Conservation (phyloP, 768 basidiomycete genomes). For the Amanita polypyramis region DNA sequence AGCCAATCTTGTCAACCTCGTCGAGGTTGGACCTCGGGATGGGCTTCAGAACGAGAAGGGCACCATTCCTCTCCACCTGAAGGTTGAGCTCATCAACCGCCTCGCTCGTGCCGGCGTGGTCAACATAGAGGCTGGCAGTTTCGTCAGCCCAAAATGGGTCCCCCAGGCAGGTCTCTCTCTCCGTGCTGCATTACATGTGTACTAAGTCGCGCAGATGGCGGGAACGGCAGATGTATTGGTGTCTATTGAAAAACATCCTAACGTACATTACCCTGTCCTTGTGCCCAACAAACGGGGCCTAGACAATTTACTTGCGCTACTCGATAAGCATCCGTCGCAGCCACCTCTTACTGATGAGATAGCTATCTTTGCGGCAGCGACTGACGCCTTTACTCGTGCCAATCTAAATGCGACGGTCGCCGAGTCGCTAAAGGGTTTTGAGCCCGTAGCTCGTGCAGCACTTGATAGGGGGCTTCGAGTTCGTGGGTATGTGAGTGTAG, state of each 20-base stretch:
- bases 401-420: slow-evolving; percentile 73
- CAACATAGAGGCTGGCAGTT: slow-evolving; percentile 78
- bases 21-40: slow-evolving; percentile 88
- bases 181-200: background rate
- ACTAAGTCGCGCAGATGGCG: slow-evolving; percentile 53
- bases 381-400: slow-evolving; percentile 76
- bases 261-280: slow-evolving; percentile 68
- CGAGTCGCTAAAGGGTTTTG: slow-evolving; percentile 58
- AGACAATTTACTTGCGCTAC: slow-evolving; percentile 51
- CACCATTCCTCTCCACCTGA: slow-evolving; percentile 59
- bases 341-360: slow-evolving; percentile 67
- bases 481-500: slow-evolving; percentile 79
- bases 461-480: slow-evolving; percentile 54
- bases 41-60: slow-evolving; percentile 86
- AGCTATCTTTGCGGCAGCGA: slow-evolving; percentile 81
- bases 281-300: slow-evolving; percentile 75
- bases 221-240: slow-evolving; percentile 71
- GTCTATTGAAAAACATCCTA: slow-evolving; percentile 38
- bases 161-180: slow-evolving; percentile 51
- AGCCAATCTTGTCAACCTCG: slow-evolving; percentile 46
- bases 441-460: slow-evolving; percentile 52
- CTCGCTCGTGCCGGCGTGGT: slow-evolving; percentile 58
- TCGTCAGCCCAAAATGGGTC: slow-evolving; percentile 90
- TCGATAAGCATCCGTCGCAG: slow-evolving; percentile 26
- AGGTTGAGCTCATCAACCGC: slow-evolving; percentile 71